phyloP scores from a whole-genome alignment of 1,284 basidiomycete genomes.

The Ustilago bromivora region DNA sequence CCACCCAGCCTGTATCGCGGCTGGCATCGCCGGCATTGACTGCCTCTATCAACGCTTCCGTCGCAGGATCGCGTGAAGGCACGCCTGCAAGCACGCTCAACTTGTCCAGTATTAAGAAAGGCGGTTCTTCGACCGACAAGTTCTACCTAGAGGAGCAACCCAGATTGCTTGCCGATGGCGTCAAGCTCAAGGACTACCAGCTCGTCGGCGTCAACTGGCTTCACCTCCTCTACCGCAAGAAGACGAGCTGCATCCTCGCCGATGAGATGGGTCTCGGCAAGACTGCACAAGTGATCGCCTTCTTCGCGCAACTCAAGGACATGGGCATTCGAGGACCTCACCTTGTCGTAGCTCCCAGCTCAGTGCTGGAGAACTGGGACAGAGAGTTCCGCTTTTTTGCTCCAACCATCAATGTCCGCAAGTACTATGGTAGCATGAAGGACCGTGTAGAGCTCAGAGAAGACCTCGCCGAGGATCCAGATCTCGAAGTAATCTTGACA shows the following conservation, averaged over 20 bases:
- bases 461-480: slow-evolving; percentile 74
- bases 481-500: slow-evolving; percentile 93
- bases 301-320: slow-evolving; percentile 89
- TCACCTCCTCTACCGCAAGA: slow-evolving; percentile 83
- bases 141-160: slow-evolving; percentile 81
- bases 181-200: slow-evolving; percentile 95
- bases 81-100: slow-evolving; percentile 49
- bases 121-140: slow-evolving; percentile 52
- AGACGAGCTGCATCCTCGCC: slow-evolving; percentile 92
- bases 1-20: slow-evolving; percentile 66
- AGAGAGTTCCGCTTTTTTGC: slow-evolving; percentile 94
- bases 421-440: slow-evolving; percentile 92
- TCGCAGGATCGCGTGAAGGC: slow-evolving; percentile 38
- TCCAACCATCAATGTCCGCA: slow-evolving; percentile 83
- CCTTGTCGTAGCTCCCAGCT: slow-evolving; percentile 89
- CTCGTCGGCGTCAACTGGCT: slow-evolving; percentile 98
- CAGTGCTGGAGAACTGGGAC: slow-evolving; percentile 98
- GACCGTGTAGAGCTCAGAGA: slow-evolving; percentile 84
- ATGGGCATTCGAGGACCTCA: slow-evolving; percentile 82
- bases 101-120: slow-evolving; percentile 51
- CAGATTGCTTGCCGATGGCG: slow-evolving; percentile 76
- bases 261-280: slow-evolving; percentile 87
- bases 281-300: slow-evolving; percentile 97
- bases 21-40: slow-evolving; percentile 37
- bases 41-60: slow-evolving; percentile 28